Evolutionary conservation across 495 filamentous ascomycete species (phyloP), one percentile per base, ranked within the genome.

Genomic region (Haplographium delicatum): DNA sequence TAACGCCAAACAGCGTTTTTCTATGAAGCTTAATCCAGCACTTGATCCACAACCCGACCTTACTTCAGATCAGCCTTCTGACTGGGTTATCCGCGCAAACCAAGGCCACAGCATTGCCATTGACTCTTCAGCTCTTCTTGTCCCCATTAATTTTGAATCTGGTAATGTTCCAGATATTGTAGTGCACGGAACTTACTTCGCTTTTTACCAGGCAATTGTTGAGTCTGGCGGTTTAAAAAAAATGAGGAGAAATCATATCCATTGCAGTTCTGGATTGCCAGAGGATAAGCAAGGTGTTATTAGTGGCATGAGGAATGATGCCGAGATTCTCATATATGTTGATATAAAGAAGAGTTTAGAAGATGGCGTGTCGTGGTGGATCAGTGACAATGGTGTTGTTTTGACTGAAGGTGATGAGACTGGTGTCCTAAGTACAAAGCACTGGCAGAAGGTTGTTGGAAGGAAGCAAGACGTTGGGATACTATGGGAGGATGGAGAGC

Each of bases 1-100:
- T 18, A 91, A 87, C 55, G 88, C 93, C 61, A 98, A 98, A 65
- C 86, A 97, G 65, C 88, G 93, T 16, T 98, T 95, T 73, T 75
- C 87, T 26, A 57, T 74, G 55, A 76, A 73, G 47, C 65, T 66
- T 20, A 60, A 69, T 65, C 59, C 63, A 61, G 2, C 53, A 20
- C 20, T 66, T 16, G 49, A 61, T 44, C 59, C 62, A 55, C 58
- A 64, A 3, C 69, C 71, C 44, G 20, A 55, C 46, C 38, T 48
- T 22, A 34, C 15, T 16, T 45, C 45, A 15, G 66, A 65, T 8
- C 68, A 84, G 31, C 79, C 87, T 0, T 62, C 76, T 1, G 70
- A 86, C 62, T 97, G 80, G 72, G 71, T 95, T 11, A 95, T 98
- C 71, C 90, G 93, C 61, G 93, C 93, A 1, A 93, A 88, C 54